These are phyloP conservation scores for Gyrodon lividus DNA, from an alignment of 768 basidiomycete genomes.

Conservation along the genomic window DNA sequence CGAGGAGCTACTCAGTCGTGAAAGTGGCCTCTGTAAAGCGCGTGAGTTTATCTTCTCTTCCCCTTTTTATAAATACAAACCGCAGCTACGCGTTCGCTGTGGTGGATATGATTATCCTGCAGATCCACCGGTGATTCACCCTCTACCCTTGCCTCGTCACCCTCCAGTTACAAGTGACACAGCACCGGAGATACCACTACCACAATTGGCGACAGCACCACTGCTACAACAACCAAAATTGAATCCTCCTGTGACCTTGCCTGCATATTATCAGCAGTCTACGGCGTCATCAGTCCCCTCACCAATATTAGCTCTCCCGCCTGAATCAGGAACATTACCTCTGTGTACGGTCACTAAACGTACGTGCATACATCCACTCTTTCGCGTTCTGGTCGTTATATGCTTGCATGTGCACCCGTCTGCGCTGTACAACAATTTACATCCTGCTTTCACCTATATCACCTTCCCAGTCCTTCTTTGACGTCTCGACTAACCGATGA, in stretches of 20 bases:
- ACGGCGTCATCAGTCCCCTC: neutral
- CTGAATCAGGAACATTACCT: neutral
- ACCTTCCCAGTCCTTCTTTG: neutral
- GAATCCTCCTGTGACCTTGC: neutral
- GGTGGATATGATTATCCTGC: neutral
- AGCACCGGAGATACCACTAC: neutral
- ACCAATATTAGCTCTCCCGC: neutral
- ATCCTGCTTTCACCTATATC: neutral
- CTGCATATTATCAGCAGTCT: neutral
- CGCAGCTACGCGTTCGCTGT: neutral
- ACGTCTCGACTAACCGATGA: neutral
- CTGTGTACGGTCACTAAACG: too few relatives aligned
- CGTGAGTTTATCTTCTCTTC: slow-evolving; percentile 9
- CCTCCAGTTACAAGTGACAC: neutral
- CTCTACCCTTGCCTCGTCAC: neutral
- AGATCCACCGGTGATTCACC: neutral
- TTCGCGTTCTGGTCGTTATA: neutral
- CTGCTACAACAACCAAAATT: neutral
- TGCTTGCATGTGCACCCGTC: neutral
- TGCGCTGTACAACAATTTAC: too few relatives aligned
- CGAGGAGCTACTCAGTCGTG: slow-evolving; percentile 17
- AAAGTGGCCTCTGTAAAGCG: neutral
- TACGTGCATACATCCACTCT: neutral
- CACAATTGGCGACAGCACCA: neutral
- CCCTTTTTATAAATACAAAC: neutral